Evolutionary conservation across 805 yeast species (phyloP).

Genomic region (Pichia manshurica): DNA sequence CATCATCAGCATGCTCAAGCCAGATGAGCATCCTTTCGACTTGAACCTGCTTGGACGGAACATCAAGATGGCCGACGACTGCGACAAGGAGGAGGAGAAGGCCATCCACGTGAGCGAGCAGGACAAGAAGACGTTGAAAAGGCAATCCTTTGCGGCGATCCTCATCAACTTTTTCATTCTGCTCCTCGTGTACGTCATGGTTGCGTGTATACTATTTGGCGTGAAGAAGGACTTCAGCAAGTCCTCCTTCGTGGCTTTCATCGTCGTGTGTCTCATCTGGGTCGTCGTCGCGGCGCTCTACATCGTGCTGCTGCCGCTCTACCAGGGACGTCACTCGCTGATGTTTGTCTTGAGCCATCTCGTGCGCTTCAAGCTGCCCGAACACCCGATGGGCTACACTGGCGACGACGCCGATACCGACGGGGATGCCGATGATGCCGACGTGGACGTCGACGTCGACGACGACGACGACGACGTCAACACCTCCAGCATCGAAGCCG

Average conservation of each 20-base stretch:
- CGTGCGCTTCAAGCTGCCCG: conserved; percentile 8
- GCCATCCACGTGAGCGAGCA: conserved; percentile 23
- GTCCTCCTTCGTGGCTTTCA: conserved; percentile 32
- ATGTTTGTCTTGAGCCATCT: conserved; percentile 9
- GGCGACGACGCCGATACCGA: background rate
- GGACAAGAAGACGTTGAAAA: conserved; percentile 24
- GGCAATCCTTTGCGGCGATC: conserved; percentile 37
- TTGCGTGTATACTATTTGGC: conserved; percentile 32
- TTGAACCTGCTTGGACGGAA: conserved; percentile 17
- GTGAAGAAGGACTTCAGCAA: conserved; percentile 32
- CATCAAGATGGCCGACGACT: conserved; percentile 32
- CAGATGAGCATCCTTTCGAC: conserved; percentile 30
- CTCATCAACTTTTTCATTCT: conserved; percentile 32
- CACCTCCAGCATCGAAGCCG: background rate
- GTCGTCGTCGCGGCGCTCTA: conserved; percentile 31
- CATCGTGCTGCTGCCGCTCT: conserved; percentile 35
- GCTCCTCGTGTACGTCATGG: conserved; percentile 28
- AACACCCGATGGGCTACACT: conserved; percentile 8
- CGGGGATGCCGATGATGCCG: background rate
- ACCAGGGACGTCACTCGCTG: conserved; percentile 28
- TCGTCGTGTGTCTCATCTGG: conserved; percentile 35
- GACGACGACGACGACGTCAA: background rate
- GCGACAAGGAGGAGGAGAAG: conserved; percentile 29
- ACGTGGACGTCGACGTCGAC: background rate
- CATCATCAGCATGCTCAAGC: conserved; percentile 26